These are phyloP conservation scores for Mollisia scopiformis DNA, from an alignment of 2,329 filamentous ascomycete species.

Conservation along the genomic window DNA sequence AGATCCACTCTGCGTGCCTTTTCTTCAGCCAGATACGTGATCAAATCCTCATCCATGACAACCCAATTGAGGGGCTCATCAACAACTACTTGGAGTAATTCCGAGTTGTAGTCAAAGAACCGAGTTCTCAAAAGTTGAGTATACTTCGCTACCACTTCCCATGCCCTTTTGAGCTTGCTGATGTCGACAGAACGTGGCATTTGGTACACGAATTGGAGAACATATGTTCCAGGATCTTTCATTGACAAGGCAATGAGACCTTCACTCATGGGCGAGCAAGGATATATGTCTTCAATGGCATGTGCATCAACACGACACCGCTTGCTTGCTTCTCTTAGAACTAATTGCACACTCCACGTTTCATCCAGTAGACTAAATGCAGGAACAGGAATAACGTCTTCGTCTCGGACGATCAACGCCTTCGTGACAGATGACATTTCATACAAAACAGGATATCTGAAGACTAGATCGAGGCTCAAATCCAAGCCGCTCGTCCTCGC, in stretches of 20 bases:
- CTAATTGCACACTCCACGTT: background rate
- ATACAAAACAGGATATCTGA: background rate
- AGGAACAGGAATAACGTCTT: background rate
- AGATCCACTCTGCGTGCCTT: background rate
- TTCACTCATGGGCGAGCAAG: slow-evolving; percentile 24
- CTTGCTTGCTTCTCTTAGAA: background rate
- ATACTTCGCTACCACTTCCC: slow-evolving; percentile 25
- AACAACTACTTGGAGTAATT: slow-evolving; percentile 6
- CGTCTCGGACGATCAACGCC: background rate
- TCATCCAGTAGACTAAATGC: background rate
- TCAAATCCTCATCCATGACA: background rate
- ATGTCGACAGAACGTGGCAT: slow-evolving; percentile 24
- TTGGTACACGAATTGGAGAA: slow-evolving; percentile 30
- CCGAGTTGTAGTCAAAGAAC: slow-evolving; percentile 22
- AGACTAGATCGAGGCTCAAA: background rate
- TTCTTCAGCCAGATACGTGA: background rate
- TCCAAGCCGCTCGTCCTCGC: background rate
- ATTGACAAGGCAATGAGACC: slow-evolving; percentile 36
- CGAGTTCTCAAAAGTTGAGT: slow-evolving; percentile 38
- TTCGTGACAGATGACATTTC: background rate
- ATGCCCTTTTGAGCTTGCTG: slow-evolving; percentile 29
- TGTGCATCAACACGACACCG: slow-evolving; percentile 24
- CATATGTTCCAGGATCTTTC: slow-evolving; percentile 37
- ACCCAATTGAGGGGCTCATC: background rate
- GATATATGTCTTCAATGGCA: slow-evolving; percentile 22